Evolutionary conservation across 352 stramenopile species (phyloP).

Genomic region (Phytophthora ohioensis): DNA sequence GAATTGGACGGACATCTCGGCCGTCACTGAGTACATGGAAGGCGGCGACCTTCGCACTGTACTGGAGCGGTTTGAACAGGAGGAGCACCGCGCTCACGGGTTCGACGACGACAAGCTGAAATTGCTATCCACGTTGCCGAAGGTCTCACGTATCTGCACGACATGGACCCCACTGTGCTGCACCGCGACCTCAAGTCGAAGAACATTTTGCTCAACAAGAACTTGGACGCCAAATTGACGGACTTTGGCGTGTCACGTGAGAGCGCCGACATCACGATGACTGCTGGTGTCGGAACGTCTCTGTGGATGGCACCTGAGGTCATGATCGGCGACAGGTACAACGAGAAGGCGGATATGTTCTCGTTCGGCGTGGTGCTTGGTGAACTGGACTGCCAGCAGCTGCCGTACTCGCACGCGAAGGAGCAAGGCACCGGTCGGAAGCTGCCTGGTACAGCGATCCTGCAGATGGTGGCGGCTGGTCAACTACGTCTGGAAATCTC

Average conservation of each 20-base stretch:
- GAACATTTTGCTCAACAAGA: slow-evolving; percentile 47
- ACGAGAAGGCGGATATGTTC: slow-evolving; percentile 55
- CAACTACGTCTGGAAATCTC: slow-evolving; percentile 48
- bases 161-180: slow-evolving; percentile 42
- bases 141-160: slow-evolving; percentile 54
- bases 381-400: slow-evolving; percentile 43
- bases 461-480: slow-evolving; percentile 54
- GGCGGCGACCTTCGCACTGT: slow-evolving; percentile 50
- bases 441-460: slow-evolving; percentile 42
- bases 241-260: slow-evolving; percentile 61
- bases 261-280: slow-evolving; percentile 52
- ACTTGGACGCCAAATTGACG: slow-evolving; percentile 46
- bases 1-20: slow-evolving; percentile 45
- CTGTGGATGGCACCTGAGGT: slow-evolving; percentile 57
- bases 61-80: slow-evolving; percentile 46
- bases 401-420: slow-evolving; percentile 45
- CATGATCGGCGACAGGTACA: slow-evolving; percentile 57
- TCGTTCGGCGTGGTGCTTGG: slow-evolving; percentile 54
- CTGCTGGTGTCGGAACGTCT: slow-evolving; percentile 50
- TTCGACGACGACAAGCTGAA: slow-evolving; percentile 49
- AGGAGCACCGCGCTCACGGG: slow-evolving; percentile 37
- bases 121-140: slow-evolving; percentile 51
- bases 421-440: slow-evolving; percentile 33
- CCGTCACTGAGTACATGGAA: slow-evolving; percentile 55
- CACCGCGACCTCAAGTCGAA: slow-evolving; percentile 54